These are phyloP conservation scores for Coemansia sp. DNA, from an alignment of 371 early-diverging fungal species.

Conservation along the genomic window DNA sequence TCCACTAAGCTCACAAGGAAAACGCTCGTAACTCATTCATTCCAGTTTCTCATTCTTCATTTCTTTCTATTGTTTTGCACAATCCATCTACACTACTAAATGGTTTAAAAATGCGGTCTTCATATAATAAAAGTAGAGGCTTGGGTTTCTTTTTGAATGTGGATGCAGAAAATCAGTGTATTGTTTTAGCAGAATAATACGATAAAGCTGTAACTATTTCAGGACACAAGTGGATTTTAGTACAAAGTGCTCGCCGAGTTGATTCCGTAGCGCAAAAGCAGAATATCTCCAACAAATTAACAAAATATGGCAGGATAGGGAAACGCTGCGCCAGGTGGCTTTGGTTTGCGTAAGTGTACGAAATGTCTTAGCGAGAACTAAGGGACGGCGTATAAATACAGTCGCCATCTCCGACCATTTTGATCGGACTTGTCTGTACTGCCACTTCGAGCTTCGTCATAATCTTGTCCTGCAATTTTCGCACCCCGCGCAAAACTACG, in stretches of 20 bases:
- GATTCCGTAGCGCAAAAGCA: neutral
- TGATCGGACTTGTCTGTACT: neutral
- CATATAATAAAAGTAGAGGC: neutral
- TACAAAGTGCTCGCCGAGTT: neutral
- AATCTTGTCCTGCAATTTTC: neutral
- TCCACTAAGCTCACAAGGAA: neutral
- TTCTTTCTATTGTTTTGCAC: neutral
- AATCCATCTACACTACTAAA: neutral
- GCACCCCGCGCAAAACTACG: neutral
- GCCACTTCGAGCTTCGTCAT: conserved; percentile 1
- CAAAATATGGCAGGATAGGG: neutral
- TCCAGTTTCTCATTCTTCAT: neutral
- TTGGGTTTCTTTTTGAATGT: neutral
- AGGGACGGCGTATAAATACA: neutral
- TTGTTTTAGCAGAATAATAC: neutral
- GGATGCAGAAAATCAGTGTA: neutral
- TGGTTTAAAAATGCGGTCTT: neutral
- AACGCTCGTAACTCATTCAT: neutral
- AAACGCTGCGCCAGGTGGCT: neutral
- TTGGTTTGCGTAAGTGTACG: neutral
- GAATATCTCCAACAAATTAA: neutral
- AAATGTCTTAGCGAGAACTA: neutral
- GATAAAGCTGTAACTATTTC: neutral
- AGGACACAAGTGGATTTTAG: neutral
- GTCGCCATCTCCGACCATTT: neutral